These are phyloP conservation scores for Durio zibethinus DNA, from an alignment of 345 rosid genomes.

Conservation along the genomic window DNA sequence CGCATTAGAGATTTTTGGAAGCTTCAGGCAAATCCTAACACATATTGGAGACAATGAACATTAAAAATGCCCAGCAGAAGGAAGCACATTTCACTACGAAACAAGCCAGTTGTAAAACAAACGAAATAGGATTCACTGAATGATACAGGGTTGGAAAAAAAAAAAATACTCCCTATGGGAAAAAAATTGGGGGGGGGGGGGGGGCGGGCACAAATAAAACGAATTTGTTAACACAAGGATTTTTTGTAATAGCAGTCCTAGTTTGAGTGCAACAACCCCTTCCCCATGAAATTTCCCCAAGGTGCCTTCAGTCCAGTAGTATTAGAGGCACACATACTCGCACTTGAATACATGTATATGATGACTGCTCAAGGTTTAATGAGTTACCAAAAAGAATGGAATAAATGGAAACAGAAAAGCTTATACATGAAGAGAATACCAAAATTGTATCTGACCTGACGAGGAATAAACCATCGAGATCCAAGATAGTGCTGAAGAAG, in stretches of 20 bases:
- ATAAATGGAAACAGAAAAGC: not conserved
- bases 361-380: not conserved
- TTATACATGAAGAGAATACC: constrained; percentile 12
- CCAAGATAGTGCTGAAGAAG: constrained; percentile 95
- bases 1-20: not conserved
- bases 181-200: too few relatives aligned
- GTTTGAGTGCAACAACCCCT: not conserved
- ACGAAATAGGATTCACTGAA: not conserved
- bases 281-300: not conserved
- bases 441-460: constrained; percentile 54
- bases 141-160: not conserved
- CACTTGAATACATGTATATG: not conserved
- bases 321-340: not conserved
- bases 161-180: not conserved
- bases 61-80: not conserved
- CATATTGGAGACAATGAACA: not conserved
- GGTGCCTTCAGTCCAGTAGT: too few relatives aligned
- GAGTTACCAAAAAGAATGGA: not conserved
- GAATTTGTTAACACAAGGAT: not conserved
- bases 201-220: too few relatives aligned
- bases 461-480: constrained; percentile 94
- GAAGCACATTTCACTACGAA: not conserved
- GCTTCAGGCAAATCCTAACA: not conserved
- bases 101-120: not conserved
- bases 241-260: not conserved